Evolutionary conservation across 2,329 filamentous ascomycete species (phyloP).

Genomic region (Aspergillus bombycis): DNA sequence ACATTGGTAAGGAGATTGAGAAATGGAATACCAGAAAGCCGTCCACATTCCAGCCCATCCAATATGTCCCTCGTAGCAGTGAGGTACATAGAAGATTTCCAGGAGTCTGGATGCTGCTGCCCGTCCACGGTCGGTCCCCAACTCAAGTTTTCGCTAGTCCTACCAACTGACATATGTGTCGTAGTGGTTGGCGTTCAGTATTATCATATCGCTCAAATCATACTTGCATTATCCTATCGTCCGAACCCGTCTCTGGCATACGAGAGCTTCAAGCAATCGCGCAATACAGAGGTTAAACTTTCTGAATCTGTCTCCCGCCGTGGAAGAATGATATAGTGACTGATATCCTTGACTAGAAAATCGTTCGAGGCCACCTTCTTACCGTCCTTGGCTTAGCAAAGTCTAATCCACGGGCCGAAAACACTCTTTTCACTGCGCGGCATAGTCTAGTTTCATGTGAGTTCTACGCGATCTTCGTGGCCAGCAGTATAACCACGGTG

Average conservation of each 20-base stretch:
- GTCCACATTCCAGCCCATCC: constrained; percentile 32
- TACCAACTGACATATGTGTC: not conserved
- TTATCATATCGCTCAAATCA: constrained; percentile 38
- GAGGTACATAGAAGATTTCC: constrained; percentile 30
- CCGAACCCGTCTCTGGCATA: constrained; percentile 18
- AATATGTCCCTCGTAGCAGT: constrained; percentile 22
- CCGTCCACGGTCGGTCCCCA: constrained; percentile 30
- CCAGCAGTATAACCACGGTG: not conserved
- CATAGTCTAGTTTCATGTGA: constrained; percentile 32
- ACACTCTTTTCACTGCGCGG: constrained; percentile 31
- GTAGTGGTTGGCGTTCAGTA: constrained; percentile 40
- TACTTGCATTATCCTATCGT: constrained; percentile 26
- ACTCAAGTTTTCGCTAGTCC: not conserved
- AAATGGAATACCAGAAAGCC: constrained; percentile 27
- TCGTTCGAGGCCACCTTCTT: constrained; percentile 26
- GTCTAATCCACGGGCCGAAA: constrained; percentile 30
- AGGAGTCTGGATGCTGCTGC: constrained; percentile 34
- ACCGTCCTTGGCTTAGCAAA: constrained; percentile 28
- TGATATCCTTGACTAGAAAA: constrained; percentile 18
- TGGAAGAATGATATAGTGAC: not conserved
- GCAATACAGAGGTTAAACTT: constrained; percentile 25
- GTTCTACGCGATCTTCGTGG: constrained; percentile 1
- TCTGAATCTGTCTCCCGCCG: not conserved
- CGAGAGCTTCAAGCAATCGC: constrained; percentile 25
- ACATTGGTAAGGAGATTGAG: constrained; percentile 22